phyloP scores from a whole-genome alignment of 805 yeast genomes.

The Zygotorulaspora sp. region DNA sequence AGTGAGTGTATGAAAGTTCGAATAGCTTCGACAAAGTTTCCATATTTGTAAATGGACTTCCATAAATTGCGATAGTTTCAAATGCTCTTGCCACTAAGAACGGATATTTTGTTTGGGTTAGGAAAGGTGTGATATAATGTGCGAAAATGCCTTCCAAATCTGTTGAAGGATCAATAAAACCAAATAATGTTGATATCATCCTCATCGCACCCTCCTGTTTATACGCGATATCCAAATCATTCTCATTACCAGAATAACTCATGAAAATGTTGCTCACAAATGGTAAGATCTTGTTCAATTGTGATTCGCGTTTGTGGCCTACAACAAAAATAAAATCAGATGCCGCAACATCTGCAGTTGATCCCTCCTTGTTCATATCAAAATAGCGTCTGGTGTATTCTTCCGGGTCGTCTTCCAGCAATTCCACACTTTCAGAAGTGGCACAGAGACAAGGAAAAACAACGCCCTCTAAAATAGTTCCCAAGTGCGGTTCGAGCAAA shows the following conservation, averaged over 20 bases:
- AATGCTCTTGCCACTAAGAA: slow-evolving; percentile 70
- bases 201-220: slow-evolving; percentile 80
- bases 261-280: slow-evolving; percentile 51
- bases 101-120: slow-evolving; percentile 47
- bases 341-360: slow-evolving; percentile 77
- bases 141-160: slow-evolving; percentile 66
- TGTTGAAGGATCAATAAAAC: slow-evolving; percentile 28
- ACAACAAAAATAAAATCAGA: slow-evolving; percentile 66
- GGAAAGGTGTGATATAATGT: slow-evolving; percentile 58
- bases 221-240: slow-evolving; percentile 43
- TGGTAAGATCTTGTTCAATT: slow-evolving; percentile 50
- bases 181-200: slow-evolving; percentile 66
- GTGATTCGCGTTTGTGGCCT: slow-evolving; percentile 49
- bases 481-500: slow-evolving; percentile 58
- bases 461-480: slow-evolving; percentile 60
- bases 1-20: slow-evolving; percentile 40
- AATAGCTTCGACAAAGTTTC: slow-evolving; percentile 38
- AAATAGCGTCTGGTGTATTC: slow-evolving; percentile 75
- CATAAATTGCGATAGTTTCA: slow-evolving; percentile 48
- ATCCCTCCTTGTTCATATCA: slow-evolving; percentile 57
- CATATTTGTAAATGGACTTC: slow-evolving; percentile 36
- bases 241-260: slow-evolving; percentile 33
- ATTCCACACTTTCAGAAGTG: slow-evolving; percentile 56
- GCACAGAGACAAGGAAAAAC: slow-evolving; percentile 76
- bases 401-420: slow-evolving; percentile 74